Evolutionary conservation across 2,329 filamentous ascomycete genomes (phyloP).

Genomic region (Verticillium albo-atrum): DNA sequence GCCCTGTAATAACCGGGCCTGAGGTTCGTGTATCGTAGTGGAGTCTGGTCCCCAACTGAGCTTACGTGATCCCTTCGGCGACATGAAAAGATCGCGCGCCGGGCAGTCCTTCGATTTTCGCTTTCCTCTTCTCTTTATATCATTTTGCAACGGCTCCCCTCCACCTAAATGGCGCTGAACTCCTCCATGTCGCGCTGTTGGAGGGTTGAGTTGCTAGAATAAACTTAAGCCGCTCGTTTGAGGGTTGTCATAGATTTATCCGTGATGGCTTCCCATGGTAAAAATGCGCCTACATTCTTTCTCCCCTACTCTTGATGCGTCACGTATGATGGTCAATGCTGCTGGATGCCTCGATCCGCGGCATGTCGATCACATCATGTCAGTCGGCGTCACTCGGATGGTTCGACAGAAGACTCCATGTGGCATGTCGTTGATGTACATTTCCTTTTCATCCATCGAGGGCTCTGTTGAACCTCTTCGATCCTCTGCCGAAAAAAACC

Average conservation of each 20-base stretch:
- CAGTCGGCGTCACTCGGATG: no score
- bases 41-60: no score
- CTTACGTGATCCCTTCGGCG: background rate
- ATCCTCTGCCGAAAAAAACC: background rate
- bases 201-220: slow-evolving; percentile 9
- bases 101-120: slow-evolving; percentile 5
- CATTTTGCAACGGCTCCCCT: background rate
- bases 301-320: background rate
- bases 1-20: no score
- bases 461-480: background rate
- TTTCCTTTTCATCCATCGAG: background rate
- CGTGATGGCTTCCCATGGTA: slow-evolving; percentile 40
- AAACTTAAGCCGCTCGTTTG: slow-evolving; percentile 16
- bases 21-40: no score
- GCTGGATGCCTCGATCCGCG: no score
- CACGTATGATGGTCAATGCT: no score
- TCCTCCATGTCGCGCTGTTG: background rate
- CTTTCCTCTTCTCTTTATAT: slow-evolving; percentile 17
- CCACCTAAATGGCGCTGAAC: background rate
- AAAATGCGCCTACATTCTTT: slow-evolving; percentile 31
- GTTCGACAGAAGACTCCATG: no score
- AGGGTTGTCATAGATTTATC: slow-evolving; percentile 33
- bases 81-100: background rate
- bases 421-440: no score
- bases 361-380: no score